Evolutionary conservation across 176 grass and related monocot species (phyloP).

Genomic region (Sorghum bicolor): DNA sequence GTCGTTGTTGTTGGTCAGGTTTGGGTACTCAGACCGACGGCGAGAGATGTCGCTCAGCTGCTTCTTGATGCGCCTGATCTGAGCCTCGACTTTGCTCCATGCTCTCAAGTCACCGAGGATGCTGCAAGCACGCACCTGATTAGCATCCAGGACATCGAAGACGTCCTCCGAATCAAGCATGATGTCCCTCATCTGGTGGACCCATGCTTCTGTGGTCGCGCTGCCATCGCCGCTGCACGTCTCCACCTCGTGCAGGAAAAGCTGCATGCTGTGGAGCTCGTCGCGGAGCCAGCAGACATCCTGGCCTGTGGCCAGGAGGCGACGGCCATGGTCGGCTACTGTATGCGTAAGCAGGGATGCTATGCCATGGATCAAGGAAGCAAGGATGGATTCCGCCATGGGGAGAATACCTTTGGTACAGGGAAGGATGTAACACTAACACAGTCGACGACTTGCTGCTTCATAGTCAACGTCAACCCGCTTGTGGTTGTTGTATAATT

Average conservation of each 20-base stretch:
- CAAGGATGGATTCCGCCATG: slow-evolving; percentile 34
- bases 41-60: slow-evolving; percentile 15
- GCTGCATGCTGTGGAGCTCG: slow-evolving; percentile 31
- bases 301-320: not conserved
- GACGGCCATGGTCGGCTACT: not conserved
- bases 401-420: not conserved
- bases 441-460: too few relatives aligned
- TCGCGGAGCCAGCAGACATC: slow-evolving; percentile 33
- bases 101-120: not conserved
- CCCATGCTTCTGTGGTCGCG: slow-evolving; percentile 24
- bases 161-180: slow-evolving; percentile 14
- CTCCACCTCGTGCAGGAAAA: slow-evolving; percentile 31
- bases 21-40: slow-evolving; percentile 12
- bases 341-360: slow-evolving; percentile 8
- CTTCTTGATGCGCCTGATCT: slow-evolving; percentile 20
- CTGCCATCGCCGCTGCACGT: not conserved
- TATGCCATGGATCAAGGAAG: slow-evolving; percentile 30
- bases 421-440: not conserved
- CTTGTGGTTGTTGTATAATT: too few relatives aligned
- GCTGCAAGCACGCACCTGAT: not conserved
- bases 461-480: too few relatives aligned
- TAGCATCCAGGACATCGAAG: slow-evolving; percentile 19
- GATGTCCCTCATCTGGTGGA: slow-evolving; percentile 31
- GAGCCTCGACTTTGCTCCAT: not conserved
- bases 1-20: not conserved